phyloP scores from a whole-genome alignment of 768 basidiomycete species.

The Mycena leptocephala region DNA sequence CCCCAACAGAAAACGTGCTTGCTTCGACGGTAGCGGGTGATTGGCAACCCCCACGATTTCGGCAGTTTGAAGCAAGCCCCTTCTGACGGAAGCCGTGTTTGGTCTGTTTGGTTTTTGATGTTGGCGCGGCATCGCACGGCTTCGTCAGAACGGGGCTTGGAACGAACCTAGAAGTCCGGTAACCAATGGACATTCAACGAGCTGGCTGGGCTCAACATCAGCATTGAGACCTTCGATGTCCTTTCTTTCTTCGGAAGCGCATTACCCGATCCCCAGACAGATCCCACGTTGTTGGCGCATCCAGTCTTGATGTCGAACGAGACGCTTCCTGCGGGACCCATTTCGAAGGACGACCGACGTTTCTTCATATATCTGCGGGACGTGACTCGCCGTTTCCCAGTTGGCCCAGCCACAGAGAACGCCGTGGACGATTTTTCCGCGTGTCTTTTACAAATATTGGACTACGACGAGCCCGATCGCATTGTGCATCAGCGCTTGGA shows the following conservation, averaged over 20 bases:
- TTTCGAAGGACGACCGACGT: slow-evolving; percentile 8
- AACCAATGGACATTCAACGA: slow-evolving; percentile 46
- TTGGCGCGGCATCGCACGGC: no score
- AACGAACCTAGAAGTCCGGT: slow-evolving; percentile 38
- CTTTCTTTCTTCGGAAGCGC: slow-evolving; percentile 9
- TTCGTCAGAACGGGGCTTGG: slow-evolving; percentile 2
- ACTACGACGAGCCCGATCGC: slow-evolving; percentile 36
- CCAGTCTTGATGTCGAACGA: neutral
- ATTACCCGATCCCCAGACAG: neutral
- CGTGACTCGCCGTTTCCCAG: neutral
- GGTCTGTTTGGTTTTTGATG: neutral
- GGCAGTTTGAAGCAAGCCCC: slow-evolving; percentile 13
- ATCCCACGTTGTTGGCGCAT: neutral
- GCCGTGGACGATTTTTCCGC: slow-evolving; percentile 39
- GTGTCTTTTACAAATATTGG: slow-evolving; percentile 35
- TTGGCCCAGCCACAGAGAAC: neutral
- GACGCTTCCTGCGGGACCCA: neutral
- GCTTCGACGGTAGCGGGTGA: neutral
- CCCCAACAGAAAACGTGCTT: neutral
- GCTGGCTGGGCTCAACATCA: slow-evolving; percentile 43
- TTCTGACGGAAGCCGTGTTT: neutral
- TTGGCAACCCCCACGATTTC: slow-evolving; percentile 4
- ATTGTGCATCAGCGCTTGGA: slow-evolving; percentile 31
- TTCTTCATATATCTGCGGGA: slow-evolving; percentile 18
- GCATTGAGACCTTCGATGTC: neutral